Percentiles rank a stretch among this genome's conserved stretches.
These are phyloP conservation scores for Kwoniella europaea DNA, from an alignment of 768 basidiomycete genomes.

Conservation along the genomic window DNA sequence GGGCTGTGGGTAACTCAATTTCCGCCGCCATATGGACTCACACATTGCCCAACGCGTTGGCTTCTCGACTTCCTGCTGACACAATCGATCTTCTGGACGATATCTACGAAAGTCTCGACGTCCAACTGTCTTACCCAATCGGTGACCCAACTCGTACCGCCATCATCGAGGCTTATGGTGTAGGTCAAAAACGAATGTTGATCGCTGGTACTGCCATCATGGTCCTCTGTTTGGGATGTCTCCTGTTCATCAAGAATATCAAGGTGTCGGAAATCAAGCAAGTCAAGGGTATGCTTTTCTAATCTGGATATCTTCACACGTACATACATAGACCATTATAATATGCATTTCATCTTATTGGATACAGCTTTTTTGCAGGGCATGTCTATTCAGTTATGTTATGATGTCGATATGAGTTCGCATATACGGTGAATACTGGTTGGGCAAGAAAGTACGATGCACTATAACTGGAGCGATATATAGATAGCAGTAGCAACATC, in stretches of 20 bases:
- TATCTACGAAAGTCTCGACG: conserved; percentile 42
- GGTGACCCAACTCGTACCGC: conserved; percentile 40
- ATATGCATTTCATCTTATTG: not conserved
- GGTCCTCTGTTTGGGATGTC: conserved; percentile 29
- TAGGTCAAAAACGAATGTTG: conserved; percentile 44
- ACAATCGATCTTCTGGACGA: conserved; percentile 27
- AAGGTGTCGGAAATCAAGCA: conserved; percentile 44
- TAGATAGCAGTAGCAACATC: no score
- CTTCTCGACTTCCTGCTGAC: conserved; percentile 36
- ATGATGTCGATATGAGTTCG: no score
- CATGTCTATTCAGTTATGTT: no score
- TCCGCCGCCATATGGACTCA: conserved; percentile 57
- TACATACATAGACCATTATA: not conserved
- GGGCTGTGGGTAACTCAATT: conserved; percentile 48
- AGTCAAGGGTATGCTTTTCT: conserved; percentile 50
- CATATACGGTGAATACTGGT: no score
- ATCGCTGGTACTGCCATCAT: conserved; percentile 48
- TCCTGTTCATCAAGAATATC: conserved; percentile 46
- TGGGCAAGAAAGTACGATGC: no score
- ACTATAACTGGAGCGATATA: no score
- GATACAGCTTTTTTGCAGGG: no score
- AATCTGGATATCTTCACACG: conserved; percentile 1
- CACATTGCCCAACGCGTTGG: conserved; percentile 37
- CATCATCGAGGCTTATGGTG: conserved; percentile 41
- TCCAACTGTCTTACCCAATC: conserved; percentile 43